Base-by-base conservation (phyloP, 164 flowering plant genomes). In the Aristolochia californica region DNA sequence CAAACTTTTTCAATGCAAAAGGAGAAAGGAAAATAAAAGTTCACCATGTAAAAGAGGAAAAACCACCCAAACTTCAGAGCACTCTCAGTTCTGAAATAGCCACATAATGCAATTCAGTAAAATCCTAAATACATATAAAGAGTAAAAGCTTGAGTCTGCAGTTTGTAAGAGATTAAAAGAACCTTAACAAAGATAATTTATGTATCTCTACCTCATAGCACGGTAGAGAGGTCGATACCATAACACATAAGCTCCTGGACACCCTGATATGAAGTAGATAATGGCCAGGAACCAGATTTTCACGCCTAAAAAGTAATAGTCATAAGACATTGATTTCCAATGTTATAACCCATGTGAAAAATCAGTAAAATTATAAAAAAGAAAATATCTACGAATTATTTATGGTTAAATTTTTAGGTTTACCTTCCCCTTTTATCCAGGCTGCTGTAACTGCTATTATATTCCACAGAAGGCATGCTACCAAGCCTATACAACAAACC, bases 201-300 rank as follows among this genome's bases (percentile, higher is more conserved):
- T n/a, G n/a, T n/a, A 21, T 34, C 40, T 34, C 10, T 82, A 94
- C 99, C 99, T 90, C 73, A 82, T 85, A 45, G 95, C 99, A 59
- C 94, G 86, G 74, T 94, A 94, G 51, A 94, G 89, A 28, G 99
- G 99, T 8, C 96, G 95, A 58, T 94, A 94, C 99, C 99, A 94
- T 74, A 88, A 56, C 17, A 88, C 83, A 72, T 90, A 94, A 25
- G 72, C 95, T 67, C 93, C 89, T n/a, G 99, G 99, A 68, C 85
- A 89, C 34, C 96, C 97, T 0, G 95, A 28, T 77, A 94, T 77
- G 65, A 91, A 88, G 77, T 94, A 94, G 68, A 94, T 90, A 48
- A 88, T 62, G n/a, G 99, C 79, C 62, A 94, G 91, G 72, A 94
- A 75, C 97, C 97, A 91, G 55, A 86, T 94, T 62, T 66, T 88